Percentiles rank a stretch among this genome's conserved stretches.
Conservation (phyloP, 768 basidiomycete genomes). For the Russula olivacea region DNA sequence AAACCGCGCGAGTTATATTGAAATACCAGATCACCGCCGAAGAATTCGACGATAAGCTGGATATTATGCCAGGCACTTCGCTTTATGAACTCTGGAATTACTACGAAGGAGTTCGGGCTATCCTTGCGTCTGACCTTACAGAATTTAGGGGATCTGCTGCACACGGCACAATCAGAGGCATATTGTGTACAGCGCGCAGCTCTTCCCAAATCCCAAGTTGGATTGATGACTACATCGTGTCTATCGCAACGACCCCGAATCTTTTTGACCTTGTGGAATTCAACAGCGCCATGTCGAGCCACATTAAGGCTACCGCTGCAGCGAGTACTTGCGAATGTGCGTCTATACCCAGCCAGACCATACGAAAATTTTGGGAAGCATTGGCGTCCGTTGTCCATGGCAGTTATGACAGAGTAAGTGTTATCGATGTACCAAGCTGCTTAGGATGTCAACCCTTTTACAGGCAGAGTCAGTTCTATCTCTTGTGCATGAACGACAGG, state of each 20-base stretch:
- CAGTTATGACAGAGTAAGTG: neutral
- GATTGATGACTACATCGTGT: conserved; percentile 1
- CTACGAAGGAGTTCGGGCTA: too few species aligned
- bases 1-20: too few species aligned
- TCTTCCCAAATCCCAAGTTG: neutral
- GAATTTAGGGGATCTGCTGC: too few species aligned
- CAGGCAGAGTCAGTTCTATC: neutral
- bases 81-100: too few species aligned
- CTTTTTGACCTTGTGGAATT: conserved; percentile 5
- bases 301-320: neutral
- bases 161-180: too few species aligned
- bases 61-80: too few species aligned
- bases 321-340: neutral
- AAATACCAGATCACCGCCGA: too few species aligned
- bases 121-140: too few species aligned
- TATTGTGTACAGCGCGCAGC: neutral
- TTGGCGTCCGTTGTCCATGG: neutral
- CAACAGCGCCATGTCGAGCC: neutral
- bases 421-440: neutral
- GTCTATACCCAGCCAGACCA: neutral
- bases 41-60: too few species aligned
- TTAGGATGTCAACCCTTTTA: neutral
- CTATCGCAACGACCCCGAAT: neutral
- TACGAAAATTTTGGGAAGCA: conserved; percentile 1
- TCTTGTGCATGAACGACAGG: neutral